Evolutionary conservation across 2,329 filamentous ascomycete genomes (phyloP), one percentile per base, ranked within the genome.

Genomic region (Xylaria sp.): DNA sequence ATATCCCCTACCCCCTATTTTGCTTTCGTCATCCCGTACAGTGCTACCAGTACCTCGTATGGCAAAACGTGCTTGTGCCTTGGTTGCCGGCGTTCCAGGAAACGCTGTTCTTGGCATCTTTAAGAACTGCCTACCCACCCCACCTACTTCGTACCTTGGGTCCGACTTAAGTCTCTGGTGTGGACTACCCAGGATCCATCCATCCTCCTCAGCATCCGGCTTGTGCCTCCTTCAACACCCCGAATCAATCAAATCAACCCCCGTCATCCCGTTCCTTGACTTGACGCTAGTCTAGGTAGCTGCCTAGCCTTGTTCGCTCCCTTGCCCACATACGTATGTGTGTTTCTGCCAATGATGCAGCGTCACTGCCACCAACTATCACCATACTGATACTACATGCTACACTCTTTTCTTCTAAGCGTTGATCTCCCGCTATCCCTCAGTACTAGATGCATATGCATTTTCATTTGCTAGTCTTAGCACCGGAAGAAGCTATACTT

Each of bases 221-320:
- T 36, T 36, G 34, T 6, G 34, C 34, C 34, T 36, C 34, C 34
- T 36, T 36, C 34, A 36, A 36, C 6, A 36, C 34, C 34, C 34
- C 34, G 34, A 7, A 36, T 36, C 34, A 36, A 36, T 36, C 34
- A 36, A 36, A 36, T 36, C 34, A 36, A 36, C 11, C 34, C 34
- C 34, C 68, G 64, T 69, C 68, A 68, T 65, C 61, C 65, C 58
- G 61, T 65, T 55, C 55, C 61, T 36, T 36, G 34, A 36, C 34
- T 36, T 48, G 65, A 70, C 53, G 54, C 65, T 58, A 60, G 56
- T 34, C 59, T 47, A 47, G 42, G 42, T 62, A 56, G 32, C 27
- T 55, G 51, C 62, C 48, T 64, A 61, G 56, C 56, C 24, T 59
- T 55, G n/a, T 56, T 51, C 54, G 11, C 34, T 27, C n/a, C 50